Evolutionary conservation across 2,329 filamentous ascomycete species (phyloP), one percentile per base, ranked within the genome.

Genomic region (Dothiorella sarmentorum): DNA sequence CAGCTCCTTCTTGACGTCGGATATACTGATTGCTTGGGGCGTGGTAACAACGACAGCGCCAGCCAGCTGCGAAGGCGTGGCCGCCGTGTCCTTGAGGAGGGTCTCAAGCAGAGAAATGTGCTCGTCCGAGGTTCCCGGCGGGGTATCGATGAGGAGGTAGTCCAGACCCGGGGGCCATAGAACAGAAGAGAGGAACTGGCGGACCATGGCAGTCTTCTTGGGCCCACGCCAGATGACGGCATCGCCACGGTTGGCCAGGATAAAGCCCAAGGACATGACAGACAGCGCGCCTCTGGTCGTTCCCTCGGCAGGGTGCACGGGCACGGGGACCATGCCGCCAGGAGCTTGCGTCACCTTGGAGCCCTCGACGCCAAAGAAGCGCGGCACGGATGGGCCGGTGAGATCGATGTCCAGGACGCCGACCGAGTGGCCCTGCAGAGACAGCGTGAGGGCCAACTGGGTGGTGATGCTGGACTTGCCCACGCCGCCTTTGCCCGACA

Each of bases 191-290:
- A 99, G 80, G 70, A 99, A 99, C 73, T 99, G 94, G 38, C 92
- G 86, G 60, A 99, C 91, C 94, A 99, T 99, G 52, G 94, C 94
- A 4, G 94, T 99, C 78, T 99, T 99, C 76, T 99, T 99, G 2
- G 94, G 94, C 0, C 94, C 94, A 56, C 94, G 85, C 94, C 94
- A 99, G 37, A 99, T 94, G 0, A 99, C 92, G 0, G 94, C 93
- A 67, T 97, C 91, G 62, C 89, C 90, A 66, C 93, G 81, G 61
- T 86, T 84, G 3, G 87, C 86, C 5, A 99, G 82, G 6, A 99
- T 82, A 68, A 99, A 97, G 2, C 92, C 94, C 1, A 99, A 80
- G 58, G 91, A 96, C 89, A 97, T 97, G 72, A 91, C 94, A 61
- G 85, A 82, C 9, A 93, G 79, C 31, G 85, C 78, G 1, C 89